These are phyloP conservation scores for Endoconidiophora laricicola DNA, from an alignment of 2,329 filamentous ascomycete genomes.

Conservation along the genomic window DNA sequence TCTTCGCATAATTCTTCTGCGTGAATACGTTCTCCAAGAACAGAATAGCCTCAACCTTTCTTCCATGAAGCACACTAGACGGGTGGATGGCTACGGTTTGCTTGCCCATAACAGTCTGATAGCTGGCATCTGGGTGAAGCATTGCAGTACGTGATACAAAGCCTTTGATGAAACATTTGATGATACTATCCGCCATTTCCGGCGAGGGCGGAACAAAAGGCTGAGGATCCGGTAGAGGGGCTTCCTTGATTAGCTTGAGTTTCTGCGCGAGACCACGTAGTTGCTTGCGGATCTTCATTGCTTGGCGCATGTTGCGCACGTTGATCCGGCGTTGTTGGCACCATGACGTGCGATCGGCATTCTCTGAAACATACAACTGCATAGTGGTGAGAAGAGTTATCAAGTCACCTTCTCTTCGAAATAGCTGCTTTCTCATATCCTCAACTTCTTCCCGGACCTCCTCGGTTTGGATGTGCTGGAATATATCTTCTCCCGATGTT, in stretches of 20 bases:
- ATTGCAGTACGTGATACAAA: conserved; percentile 46
- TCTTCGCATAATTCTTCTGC: conserved; percentile 49
- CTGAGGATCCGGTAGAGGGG: conserved; percentile 33
- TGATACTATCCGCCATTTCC: conserved; percentile 34
- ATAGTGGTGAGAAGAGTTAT: conserved; percentile 47
- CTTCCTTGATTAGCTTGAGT: conserved; percentile 31
- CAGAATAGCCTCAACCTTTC: conserved; percentile 51
- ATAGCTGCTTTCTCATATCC: conserved; percentile 37
- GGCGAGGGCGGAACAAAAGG: conserved; percentile 38
- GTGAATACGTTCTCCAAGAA: conserved; percentile 52
- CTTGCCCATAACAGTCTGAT: conserved; percentile 41
- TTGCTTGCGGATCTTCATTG: conserved; percentile 44
- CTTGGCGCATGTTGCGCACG: conserved; percentile 43
- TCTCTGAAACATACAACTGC: conserved; percentile 42
- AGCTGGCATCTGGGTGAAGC: conserved; percentile 42
- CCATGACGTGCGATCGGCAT: conserved; percentile 37
- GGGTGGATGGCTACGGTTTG: conserved; percentile 46
- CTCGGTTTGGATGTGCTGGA: conserved; percentile 41
- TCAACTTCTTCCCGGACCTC: conserved; percentile 38
- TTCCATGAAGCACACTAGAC: conserved; percentile 43
- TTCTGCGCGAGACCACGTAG: conserved; percentile 38
- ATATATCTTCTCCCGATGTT: conserved; percentile 46
- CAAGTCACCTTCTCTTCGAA: conserved; percentile 47
- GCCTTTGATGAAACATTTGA: conserved; percentile 45
- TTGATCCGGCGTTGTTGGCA: conserved; percentile 41